phyloP scores from a whole-genome alignment of 2,329 filamentous ascomycete genomes.

The Ceratocystis eucalypticola region DNA sequence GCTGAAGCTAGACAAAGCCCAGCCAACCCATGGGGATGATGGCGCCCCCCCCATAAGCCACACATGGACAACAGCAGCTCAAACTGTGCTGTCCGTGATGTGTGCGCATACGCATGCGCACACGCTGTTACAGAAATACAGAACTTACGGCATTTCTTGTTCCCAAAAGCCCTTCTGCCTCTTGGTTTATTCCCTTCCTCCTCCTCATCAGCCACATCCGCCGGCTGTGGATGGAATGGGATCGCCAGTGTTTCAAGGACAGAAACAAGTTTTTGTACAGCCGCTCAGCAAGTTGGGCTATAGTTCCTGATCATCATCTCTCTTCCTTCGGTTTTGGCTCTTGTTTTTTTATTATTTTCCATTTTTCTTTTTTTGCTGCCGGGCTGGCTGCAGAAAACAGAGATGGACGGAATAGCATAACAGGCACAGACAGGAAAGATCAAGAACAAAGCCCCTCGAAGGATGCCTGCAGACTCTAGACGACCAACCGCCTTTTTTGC shows the following conservation, averaged over 20 bases:
- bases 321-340: background rate
- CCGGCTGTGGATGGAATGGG: background rate
- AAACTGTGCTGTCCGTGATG: background rate
- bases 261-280: conserved; percentile 2
- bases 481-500: too few species aligned
- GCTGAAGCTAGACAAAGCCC: too few species aligned
- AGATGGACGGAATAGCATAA: too few species aligned
- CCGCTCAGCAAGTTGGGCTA: background rate
- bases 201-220: background rate
- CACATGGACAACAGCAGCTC: background rate
- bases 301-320: background rate
- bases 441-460: too few species aligned
- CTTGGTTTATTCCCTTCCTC: background rate
- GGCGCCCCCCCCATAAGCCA: background rate
- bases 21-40: too few species aligned
- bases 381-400: too few species aligned
- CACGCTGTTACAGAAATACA: background rate
- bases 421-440: too few species aligned
- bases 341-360: background rate
- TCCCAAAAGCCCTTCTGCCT: background rate
- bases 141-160: background rate
- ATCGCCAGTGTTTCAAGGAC: background rate
- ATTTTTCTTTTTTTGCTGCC: background rate
- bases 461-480: too few species aligned
- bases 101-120: background rate